Evolutionary conservation across 306 rosid genomes (phyloP).

Genomic region (Rosa multiflora): DNA sequence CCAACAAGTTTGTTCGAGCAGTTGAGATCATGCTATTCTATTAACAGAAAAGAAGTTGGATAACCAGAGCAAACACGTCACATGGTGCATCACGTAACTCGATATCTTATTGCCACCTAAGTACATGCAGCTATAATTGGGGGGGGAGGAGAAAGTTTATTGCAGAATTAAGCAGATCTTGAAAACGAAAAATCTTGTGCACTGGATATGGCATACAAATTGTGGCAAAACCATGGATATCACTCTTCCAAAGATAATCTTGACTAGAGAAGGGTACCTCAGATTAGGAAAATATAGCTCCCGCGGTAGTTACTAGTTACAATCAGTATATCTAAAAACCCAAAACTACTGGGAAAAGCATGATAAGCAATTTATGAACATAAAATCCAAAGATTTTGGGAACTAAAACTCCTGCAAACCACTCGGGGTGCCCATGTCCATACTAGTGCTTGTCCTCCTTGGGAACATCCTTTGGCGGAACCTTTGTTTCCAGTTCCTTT

Average conservation of each 20-base stretch:
- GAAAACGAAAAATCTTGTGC: not conserved
- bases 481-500: slow-evolving; percentile 6
- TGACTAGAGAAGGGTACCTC: not conserved
- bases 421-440: not conserved
- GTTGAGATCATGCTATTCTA: not conserved
- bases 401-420: not conserved
- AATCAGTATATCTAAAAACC: not conserved
- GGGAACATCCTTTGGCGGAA: not conserved
- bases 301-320: slow-evolving; percentile 3
- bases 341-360: not conserved
- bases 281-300: not conserved
- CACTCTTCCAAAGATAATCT: not conserved
- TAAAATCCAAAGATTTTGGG: not conserved
- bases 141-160: not conserved
- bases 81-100: not conserved
- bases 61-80: not conserved
- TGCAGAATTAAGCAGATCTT: not conserved
- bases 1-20: not conserved
- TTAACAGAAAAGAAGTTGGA: not conserved
- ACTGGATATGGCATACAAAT: not conserved
- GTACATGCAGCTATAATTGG: not conserved
- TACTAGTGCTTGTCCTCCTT: slow-evolving; percentile 5
- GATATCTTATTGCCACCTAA: not conserved
- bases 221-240: not conserved
- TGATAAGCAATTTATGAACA: not conserved